phyloP scores from a whole-genome alignment of 1,284 basidiomycete genomes.

The Vanrija sp. region DNA sequence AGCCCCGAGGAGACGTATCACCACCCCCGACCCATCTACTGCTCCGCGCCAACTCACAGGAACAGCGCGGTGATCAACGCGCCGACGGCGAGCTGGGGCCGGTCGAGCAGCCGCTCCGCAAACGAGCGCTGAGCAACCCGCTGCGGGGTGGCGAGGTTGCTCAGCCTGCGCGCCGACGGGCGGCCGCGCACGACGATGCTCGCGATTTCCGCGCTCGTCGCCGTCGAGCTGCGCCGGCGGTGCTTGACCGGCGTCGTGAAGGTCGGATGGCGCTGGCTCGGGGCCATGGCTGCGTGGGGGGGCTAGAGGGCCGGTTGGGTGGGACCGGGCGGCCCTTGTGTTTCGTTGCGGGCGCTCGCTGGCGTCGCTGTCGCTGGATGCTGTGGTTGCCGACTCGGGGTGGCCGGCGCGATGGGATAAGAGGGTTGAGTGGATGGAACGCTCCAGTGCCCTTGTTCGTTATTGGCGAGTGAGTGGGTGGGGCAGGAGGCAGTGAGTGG shows the following conservation, averaged over 20 bases:
- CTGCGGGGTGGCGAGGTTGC: neutral
- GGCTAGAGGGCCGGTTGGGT: neutral
- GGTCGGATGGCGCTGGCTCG: neutral
- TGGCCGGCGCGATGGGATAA: no score
- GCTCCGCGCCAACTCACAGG: conserved; percentile 20
- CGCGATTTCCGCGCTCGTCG: conserved; percentile 2
- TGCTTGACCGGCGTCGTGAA: conserved; percentile 3
- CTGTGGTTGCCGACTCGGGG: no score
- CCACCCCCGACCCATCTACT: neutral
- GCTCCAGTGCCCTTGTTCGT: no score
- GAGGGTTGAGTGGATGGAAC: no score
- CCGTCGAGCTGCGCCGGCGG: conserved; percentile 9
- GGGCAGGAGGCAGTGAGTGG: no score
- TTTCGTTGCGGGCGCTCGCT: no score
- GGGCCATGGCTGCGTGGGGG: neutral
- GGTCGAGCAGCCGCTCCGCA: conserved; percentile 4
- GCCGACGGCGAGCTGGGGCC: conserved; percentile 14
- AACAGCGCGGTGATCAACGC: conserved; percentile 18
- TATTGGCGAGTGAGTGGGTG: no score
- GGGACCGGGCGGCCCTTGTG: no score
- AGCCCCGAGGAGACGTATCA: no score
- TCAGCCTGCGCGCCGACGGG: neutral
- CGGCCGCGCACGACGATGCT: neutral
- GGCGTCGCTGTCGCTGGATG: no score
- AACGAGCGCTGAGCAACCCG: neutral